A percentile compares a stretch with the other conserved stretches of the same genome.
phyloP scores from a whole-genome alignment of 345 rosid species.

The Aegle marmelos region DNA sequence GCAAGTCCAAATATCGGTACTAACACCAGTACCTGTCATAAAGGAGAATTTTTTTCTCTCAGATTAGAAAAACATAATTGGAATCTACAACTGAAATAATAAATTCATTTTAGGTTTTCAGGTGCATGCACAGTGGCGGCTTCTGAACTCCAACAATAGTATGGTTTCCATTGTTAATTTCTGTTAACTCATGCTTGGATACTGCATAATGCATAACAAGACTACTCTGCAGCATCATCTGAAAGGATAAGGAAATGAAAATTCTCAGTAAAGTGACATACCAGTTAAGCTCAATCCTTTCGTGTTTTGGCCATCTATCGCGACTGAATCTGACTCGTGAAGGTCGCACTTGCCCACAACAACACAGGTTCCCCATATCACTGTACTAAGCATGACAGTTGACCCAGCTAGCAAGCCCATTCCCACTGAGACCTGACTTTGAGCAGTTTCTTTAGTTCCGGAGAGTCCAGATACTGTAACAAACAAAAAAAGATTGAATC shows the following conservation, averaged over 20 bases:
- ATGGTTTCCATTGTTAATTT: too few species aligned
- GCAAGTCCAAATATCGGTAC: slow-evolving; percentile 75
- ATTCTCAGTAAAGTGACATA: slow-evolving; percentile 12
- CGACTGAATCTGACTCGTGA: slow-evolving; percentile 29
- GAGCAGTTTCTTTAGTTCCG: slow-evolving; percentile 64
- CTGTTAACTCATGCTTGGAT: not conserved
- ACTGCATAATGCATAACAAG: not conserved
- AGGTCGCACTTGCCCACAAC: slow-evolving; percentile 75
- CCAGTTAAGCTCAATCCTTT: slow-evolving; percentile 54
- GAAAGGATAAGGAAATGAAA: not conserved
- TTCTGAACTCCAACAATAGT: not conserved
- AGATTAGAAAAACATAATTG: not conserved
- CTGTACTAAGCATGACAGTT: slow-evolving; percentile 81
- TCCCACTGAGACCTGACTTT: slow-evolving; percentile 85
- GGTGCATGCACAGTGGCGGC: not conserved
- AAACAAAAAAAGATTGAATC: not conserved
- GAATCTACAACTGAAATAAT: not conserved
- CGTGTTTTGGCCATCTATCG: slow-evolving; percentile 50
- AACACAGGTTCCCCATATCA: slow-evolving; percentile 83
- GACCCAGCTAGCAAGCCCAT: slow-evolving; percentile 93
- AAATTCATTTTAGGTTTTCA: not conserved
- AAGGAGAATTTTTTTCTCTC: not conserved
- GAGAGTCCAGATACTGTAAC: slow-evolving; percentile 82
- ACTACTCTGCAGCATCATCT: not conserved
- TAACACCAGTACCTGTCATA: slow-evolving; percentile 62